phyloP scores from a whole-genome alignment of 129 eudicot genomes.

The Sambucus nigra region DNA sequence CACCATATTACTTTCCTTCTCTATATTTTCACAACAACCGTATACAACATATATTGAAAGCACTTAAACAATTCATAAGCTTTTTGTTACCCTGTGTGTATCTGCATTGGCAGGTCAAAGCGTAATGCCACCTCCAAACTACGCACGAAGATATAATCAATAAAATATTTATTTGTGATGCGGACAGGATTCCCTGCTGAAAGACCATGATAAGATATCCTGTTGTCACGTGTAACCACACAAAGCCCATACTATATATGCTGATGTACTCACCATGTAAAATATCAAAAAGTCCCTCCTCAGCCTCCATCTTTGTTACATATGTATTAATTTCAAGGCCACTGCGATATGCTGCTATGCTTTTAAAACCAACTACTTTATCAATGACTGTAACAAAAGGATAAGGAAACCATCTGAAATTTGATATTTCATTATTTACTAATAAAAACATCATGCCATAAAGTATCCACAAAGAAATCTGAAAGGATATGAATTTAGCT shows the following conservation, averaged over 20 bases:
- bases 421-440: not conserved
- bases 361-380: slow-evolving; percentile 67
- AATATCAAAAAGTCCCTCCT: slow-evolving; percentile 64
- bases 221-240: not conserved
- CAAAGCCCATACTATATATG: not conserved
- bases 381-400: slow-evolving; percentile 38
- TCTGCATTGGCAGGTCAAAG: slow-evolving; percentile 83
- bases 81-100: slow-evolving; percentile 81
- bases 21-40: not conserved
- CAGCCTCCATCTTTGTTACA: slow-evolving; percentile 56
- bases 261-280: slow-evolving; percentile 45
- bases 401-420: slow-evolving; percentile 42
- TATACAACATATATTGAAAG: slow-evolving; percentile 1
- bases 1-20: no score
- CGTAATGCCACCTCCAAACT: slow-evolving; percentile 74
- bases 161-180: slow-evolving; percentile 56
- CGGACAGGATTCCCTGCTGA: slow-evolving; percentile 74
- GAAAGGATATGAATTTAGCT: slow-evolving; percentile 85
- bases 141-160: slow-evolving; percentile 64
- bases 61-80: not conserved
- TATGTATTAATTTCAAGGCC: slow-evolving; percentile 84
- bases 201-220: slow-evolving; percentile 18
- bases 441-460: not conserved
- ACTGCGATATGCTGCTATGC: slow-evolving; percentile 95
- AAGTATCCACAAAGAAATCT: not conserved